Conservation (phyloP, 108 stramenopile species). For the Pseudonitzschia multiseries region DNA sequence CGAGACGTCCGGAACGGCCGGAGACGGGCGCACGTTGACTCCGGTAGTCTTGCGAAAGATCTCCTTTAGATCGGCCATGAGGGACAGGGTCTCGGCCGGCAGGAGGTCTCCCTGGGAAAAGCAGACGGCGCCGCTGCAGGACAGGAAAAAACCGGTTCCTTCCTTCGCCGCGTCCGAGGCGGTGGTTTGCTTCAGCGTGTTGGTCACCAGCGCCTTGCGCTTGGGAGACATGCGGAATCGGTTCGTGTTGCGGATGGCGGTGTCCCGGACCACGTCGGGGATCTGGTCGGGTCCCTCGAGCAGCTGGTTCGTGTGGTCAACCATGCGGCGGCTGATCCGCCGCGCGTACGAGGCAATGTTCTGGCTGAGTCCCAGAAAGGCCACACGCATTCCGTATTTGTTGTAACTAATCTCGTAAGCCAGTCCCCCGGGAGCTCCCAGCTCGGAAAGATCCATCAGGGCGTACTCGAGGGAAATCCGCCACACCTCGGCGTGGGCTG, state of each 20-base stretch:
- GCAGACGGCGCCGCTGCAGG: slow-evolving; percentile 45
- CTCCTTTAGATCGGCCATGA: slow-evolving; percentile 47
- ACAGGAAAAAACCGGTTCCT: slow-evolving; percentile 33
- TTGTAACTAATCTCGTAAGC: slow-evolving; percentile 80
- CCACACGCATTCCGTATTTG: slow-evolving; percentile 62
- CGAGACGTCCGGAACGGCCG: slow-evolving; percentile 43
- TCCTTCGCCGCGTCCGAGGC: slow-evolving; percentile 30
- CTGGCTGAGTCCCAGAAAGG: slow-evolving; percentile 69
- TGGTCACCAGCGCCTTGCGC: slow-evolving; percentile 33
- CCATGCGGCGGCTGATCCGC: slow-evolving; percentile 64
- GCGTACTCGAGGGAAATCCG: slow-evolving; percentile 66
- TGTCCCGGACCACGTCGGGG: slow-evolving; percentile 30
- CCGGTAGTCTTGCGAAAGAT: slow-evolving; percentile 45
- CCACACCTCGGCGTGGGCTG: slow-evolving; percentile 69
- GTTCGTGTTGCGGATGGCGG: slow-evolving; percentile 38
- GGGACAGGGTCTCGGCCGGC: slow-evolving; percentile 46
- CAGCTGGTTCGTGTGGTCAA: slow-evolving; percentile 59
- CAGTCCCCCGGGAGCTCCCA: slow-evolving; percentile 71
- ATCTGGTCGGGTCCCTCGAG: slow-evolving; percentile 51
- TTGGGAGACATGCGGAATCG: slow-evolving; percentile 40
- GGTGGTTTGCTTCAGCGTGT: slow-evolving; percentile 31
- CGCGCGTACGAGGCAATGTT: slow-evolving; percentile 67
- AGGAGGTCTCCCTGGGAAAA: slow-evolving; percentile 73
- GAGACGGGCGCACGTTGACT: slow-evolving; percentile 14
- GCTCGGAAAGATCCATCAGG: slow-evolving; percentile 65